A percentile compares a stretch with the other conserved stretches of the same genome.
These are phyloP conservation scores for Ambrosiella cleistominuta DNA, from an alignment of 2,329 filamentous ascomycete genomes.

Conservation along the genomic window DNA sequence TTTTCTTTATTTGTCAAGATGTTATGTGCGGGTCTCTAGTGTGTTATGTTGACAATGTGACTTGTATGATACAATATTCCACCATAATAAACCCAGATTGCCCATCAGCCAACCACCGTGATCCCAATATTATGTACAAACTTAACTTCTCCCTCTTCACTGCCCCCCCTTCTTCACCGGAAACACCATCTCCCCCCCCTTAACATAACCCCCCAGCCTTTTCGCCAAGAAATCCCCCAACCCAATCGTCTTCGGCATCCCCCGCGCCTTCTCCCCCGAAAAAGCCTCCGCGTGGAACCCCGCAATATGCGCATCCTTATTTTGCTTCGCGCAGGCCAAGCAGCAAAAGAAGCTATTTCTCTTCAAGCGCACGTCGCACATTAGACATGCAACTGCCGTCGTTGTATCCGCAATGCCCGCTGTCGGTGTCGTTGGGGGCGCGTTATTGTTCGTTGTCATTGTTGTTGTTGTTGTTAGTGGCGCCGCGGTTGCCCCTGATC, in stretches of 20 bases:
- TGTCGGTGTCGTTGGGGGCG: neutral
- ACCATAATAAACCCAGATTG: neutral
- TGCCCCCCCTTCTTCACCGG: neutral
- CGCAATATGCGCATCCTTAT: conserved; percentile 12
- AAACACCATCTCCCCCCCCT: conserved; percentile 12
- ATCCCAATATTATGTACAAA: neutral
- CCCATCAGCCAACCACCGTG: neutral
- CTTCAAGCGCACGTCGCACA: conserved; percentile 13
- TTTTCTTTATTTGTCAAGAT: neutral
- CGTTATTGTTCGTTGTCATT: too few species aligned
- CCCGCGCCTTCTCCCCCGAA: neutral
- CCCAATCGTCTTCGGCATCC: conserved; percentile 12
- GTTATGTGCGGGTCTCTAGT: neutral
- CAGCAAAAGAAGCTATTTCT: conserved; percentile 12
- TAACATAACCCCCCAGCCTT: conserved; percentile 8
- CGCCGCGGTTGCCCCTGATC: neutral
- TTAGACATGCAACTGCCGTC: conserved; percentile 11
- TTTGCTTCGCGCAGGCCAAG: conserved; percentile 12
- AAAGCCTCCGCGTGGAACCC: conserved; percentile 12
- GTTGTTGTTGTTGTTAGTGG: conserved; percentile 2
- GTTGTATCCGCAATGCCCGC: conserved; percentile 2
- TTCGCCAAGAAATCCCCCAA: conserved; percentile 11
- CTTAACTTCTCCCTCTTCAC: neutral
- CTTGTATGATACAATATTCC: neutral
- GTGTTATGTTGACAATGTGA: neutral